phyloP scores from a whole-genome alignment of 192 early-diverging fungal species.

The Pilaira anomala region DNA sequence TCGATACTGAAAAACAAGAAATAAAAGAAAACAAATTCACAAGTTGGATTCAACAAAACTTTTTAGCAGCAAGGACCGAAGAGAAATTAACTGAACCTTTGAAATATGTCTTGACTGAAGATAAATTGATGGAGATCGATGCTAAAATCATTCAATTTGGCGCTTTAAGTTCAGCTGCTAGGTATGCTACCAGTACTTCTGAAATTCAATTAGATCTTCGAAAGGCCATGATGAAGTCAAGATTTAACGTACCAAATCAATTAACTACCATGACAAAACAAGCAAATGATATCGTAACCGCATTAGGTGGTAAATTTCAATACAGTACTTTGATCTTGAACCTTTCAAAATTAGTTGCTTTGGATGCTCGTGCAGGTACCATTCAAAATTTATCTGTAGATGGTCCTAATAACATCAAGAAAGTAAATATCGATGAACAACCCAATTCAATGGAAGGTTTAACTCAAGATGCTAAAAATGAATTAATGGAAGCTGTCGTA shows the following conservation, averaged over 20 bases:
- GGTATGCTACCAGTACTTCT: background rate
- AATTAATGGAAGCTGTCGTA: conserved; percentile 18
- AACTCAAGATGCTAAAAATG: background rate
- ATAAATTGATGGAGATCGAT: background rate
- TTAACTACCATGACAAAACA: background rate
- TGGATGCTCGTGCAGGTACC: conserved; percentile 8
- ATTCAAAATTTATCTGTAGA: background rate
- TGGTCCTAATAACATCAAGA: background rate
- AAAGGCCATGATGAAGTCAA: background rate
- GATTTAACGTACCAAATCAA: conserved; percentile 10
- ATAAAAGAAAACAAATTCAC: background rate
- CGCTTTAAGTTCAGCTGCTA: conserved; percentile 3
- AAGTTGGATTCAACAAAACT: background rate
- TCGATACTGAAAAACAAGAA: background rate
- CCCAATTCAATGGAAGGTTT: conserved; percentile 11
- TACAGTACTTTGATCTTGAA: conserved; percentile 19
- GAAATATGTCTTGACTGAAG: conserved; percentile 2
- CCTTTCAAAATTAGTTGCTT: background rate
- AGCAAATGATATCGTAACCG: background rate
- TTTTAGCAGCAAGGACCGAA: background rate
- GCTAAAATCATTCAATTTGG: conserved; percentile 19
- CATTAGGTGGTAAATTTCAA: conserved; percentile 6
- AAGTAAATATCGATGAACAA: too few species aligned
- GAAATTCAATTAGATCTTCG: background rate
- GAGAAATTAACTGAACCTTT: conserved; percentile 1